phyloP scores from a whole-genome alignment of 345 rosid species.

The Eucalyptus lansdowneana region DNA sequence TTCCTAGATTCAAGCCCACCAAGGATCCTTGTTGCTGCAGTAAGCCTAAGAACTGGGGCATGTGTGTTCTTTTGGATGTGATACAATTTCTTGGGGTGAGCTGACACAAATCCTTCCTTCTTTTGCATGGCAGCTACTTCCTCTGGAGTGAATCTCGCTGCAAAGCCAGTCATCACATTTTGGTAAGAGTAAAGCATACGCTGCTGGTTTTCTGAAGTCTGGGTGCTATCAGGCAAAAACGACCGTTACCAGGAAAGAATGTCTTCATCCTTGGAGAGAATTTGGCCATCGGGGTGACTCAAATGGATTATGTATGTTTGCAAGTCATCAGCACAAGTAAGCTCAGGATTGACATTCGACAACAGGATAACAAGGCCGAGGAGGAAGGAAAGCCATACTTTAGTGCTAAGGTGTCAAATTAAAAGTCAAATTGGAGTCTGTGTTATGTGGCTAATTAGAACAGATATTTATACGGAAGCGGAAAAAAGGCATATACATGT shows the following conservation, averaged over 20 bases:
- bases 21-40: constrained; percentile 16
- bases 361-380: no score
- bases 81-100: constrained; percentile 5
- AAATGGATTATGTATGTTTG: no score
- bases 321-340: no score
- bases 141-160: constrained; percentile 29
- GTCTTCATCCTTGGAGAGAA: no score
- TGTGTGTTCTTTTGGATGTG: constrained; percentile 35
- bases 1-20: constrained; percentile 24
- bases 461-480: no score
- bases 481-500: no score
- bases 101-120: constrained; percentile 26
- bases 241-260: constrained; percentile 8
- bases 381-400: no score
- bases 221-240: constrained; percentile 2
- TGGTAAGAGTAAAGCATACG: constrained; percentile 20
- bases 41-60: constrained; percentile 38
- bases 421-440: no score
- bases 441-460: no score
- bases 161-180: constrained; percentile 26
- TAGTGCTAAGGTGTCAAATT: no score
- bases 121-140: constrained; percentile 26
- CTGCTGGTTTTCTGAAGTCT: not conserved
- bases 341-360: no score
- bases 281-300: no score